These are phyloP conservation scores for Pulveroboletus frians DNA, from an alignment of 768 basidiomycete genomes.

Conservation along the genomic window DNA sequence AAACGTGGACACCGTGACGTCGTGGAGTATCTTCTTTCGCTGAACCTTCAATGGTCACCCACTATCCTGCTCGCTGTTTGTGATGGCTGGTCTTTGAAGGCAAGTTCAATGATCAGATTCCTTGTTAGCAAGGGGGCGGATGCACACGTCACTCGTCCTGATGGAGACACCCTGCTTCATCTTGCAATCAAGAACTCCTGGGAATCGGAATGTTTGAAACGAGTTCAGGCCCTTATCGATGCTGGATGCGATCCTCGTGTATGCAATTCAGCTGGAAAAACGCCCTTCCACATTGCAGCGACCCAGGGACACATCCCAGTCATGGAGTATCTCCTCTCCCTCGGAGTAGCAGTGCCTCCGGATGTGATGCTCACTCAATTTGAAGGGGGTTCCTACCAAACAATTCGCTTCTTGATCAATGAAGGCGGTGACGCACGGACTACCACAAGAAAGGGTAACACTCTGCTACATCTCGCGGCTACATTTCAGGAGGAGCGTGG, in stretches of 20 bases:
- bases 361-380: neutral
- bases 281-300: neutral
- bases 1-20: no score
- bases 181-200: neutral
- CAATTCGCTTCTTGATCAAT: neutral
- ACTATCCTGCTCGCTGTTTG: neutral
- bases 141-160: neutral
- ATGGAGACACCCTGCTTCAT: neutral
- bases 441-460: neutral
- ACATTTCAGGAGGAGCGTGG: accelerated
- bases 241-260: neutral
- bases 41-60: no score
- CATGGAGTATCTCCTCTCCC: neutral
- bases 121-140: neutral
- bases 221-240: neutral
- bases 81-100: accelerated
- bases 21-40: neutral
- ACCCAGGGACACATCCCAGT: neutral
- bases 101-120: neutral
- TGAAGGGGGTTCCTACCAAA: neutral
- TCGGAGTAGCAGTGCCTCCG: neutral
- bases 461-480: neutral
- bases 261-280: neutral
- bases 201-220: neutral
- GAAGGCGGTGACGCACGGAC: neutral